These are phyloP conservation scores for Serendipita sp. DNA, from an alignment of 768 basidiomycete species.

Conservation along the genomic window DNA sequence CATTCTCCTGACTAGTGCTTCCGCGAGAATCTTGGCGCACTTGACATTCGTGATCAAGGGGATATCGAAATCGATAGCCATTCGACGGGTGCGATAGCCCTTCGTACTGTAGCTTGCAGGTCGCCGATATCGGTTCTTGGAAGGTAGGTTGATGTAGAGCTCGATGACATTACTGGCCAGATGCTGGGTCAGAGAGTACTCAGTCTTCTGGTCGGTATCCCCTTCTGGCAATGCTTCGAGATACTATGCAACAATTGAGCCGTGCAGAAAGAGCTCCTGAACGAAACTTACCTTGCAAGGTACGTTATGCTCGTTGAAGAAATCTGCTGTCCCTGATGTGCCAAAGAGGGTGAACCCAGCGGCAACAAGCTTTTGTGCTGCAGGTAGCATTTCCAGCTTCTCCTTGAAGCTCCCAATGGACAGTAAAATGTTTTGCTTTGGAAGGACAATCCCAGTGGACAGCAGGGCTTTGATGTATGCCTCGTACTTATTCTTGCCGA, in stretches of 20 bases:
- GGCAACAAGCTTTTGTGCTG: constrained; percentile 84
- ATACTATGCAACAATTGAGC: constrained; percentile 35
- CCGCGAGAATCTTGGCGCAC: constrained; percentile 89
- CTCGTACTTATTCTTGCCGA: constrained; percentile 94
- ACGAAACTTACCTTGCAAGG: constrained; percentile 64
- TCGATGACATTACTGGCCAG: constrained; percentile 94
- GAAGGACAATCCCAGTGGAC: constrained; percentile 85
- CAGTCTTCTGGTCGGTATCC: constrained; percentile 68
- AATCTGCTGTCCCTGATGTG: constrained; percentile 93
- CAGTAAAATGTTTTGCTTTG: constrained; percentile 95
- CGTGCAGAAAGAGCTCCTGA: background rate
- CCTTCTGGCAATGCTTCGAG: constrained; percentile 70
- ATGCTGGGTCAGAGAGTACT: constrained; percentile 95
- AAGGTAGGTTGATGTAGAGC: constrained; percentile 98
- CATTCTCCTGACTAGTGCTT: constrained; percentile 82
- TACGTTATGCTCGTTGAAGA: constrained; percentile 91
- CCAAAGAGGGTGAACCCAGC: constrained; percentile 95
- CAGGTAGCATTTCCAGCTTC: constrained; percentile 90
- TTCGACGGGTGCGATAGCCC: constrained; percentile 89
- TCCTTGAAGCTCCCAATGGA: constrained; percentile 96
- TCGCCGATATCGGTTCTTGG: constrained; percentile 92
- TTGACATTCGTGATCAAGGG: constrained; percentile 98
- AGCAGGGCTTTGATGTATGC: constrained; percentile 96
- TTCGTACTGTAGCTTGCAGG: constrained; percentile 96
- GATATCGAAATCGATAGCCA: constrained; percentile 98